Conservation (phyloP, 768 basidiomycete species). For the Chalciporus piperatus region DNA sequence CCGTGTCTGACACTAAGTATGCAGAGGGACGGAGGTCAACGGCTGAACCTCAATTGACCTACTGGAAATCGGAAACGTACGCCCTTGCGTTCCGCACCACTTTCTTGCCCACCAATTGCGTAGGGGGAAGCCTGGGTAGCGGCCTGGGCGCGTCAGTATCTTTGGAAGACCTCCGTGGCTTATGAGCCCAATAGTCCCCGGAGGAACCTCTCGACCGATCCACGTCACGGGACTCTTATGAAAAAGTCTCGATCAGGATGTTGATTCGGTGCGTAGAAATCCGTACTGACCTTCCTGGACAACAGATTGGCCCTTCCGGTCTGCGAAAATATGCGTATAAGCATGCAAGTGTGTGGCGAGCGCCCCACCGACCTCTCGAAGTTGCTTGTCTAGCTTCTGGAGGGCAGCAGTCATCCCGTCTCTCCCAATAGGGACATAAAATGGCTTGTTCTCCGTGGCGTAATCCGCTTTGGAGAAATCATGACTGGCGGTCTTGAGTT, state of each 20-base stretch:
- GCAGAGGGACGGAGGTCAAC: background rate
- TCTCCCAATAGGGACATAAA: conserved; percentile 67
- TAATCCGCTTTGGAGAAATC: conserved; percentile 52
- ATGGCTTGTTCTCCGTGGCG: conserved; percentile 55
- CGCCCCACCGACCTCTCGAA: conserved; percentile 44
- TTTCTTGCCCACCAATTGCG: conserved; percentile 83
- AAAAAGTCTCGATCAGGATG: background rate
- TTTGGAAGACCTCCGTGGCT: conserved; percentile 84
- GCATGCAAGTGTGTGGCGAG: background rate
- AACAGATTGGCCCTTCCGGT: conserved; percentile 54
- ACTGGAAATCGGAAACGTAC: conserved; percentile 44
- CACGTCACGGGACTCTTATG: conserved; percentile 57
- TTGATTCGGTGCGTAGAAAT: background rate
- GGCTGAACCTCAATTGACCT: background rate
- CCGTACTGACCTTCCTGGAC: conserved; percentile 52
- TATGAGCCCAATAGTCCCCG: conserved; percentile 70
- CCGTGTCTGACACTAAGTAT: conserved; percentile 71
- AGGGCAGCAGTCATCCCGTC: conserved; percentile 68
- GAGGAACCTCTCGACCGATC: conserved; percentile 69
- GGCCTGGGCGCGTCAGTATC: conserved; percentile 68
- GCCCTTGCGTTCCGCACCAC: conserved; percentile 67
- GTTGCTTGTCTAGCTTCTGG: conserved; percentile 63
- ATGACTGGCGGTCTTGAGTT: conserved; percentile 18
- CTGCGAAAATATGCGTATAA: conserved; percentile 34
- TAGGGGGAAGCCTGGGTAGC: conserved; percentile 73